phyloP scores from a whole-genome alignment of 148 eudicot species.

The Euryodendron excelsum region DNA sequence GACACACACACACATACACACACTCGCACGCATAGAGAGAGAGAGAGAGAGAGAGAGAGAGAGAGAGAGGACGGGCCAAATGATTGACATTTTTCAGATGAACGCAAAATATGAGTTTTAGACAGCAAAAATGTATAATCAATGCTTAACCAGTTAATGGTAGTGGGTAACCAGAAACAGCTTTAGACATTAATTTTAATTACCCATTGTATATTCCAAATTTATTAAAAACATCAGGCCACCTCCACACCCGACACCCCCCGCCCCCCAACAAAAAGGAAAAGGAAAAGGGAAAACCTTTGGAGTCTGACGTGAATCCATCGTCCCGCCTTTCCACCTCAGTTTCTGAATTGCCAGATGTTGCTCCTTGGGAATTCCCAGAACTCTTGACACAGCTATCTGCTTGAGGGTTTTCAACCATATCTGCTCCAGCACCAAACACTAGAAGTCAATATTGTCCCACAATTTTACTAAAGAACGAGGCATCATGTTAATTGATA shows the following conservation, averaged over 20 bases:
- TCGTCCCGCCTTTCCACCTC: slow-evolving; percentile 27
- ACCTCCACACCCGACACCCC: too few species aligned
- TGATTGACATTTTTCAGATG: not conserved
- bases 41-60: too few species aligned
- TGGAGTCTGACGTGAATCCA: slow-evolving; percentile 20
- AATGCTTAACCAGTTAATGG: not conserved
- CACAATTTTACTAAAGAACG: not conserved
- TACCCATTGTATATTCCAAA: not conserved
- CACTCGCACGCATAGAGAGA: too few species aligned
- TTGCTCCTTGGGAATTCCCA: slow-evolving; percentile 22
- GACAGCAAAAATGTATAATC: too few species aligned
- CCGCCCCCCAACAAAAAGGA: not conserved
- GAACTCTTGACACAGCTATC: slow-evolving; percentile 26
- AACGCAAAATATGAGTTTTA: not conserved
- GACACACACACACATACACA: too few species aligned
- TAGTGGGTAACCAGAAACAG: not conserved
- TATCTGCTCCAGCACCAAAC: slow-evolving; percentile 28
- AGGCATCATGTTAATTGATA: not conserved
- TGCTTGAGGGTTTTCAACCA: slow-evolving; percentile 26
- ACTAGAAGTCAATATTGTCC: slow-evolving; percentile 2
- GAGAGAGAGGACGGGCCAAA: not conserved
- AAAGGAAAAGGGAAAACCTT: slow-evolving; percentile 19
- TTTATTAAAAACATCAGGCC: not conserved
- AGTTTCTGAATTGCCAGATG: slow-evolving; percentile 21
- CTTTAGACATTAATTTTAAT: not conserved